phyloP scores from a whole-genome alignment of 345 rosid species.

The Aegle marmelos region DNA sequence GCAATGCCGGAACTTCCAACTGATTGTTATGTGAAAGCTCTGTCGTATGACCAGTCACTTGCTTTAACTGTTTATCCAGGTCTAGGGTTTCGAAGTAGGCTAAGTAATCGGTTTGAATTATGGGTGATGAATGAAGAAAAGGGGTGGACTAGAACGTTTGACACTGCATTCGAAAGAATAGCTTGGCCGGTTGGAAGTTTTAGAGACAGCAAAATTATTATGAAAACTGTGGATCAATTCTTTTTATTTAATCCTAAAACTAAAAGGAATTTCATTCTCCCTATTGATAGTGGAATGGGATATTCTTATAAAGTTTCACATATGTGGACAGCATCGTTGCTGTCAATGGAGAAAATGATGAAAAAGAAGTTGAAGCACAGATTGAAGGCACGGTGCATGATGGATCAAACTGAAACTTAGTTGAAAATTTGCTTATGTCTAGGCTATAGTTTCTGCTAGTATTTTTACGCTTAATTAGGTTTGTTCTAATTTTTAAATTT shows the following conservation, averaged over 20 bases:
- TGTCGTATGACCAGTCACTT: conserved; percentile 20
- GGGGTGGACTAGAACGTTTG: conserved; percentile 6
- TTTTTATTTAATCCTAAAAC: conserved; percentile 5
- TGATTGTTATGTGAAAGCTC: conserved; percentile 3
- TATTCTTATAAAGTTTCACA: conserved; percentile 18
- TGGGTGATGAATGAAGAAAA: conserved; percentile 15
- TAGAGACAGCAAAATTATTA: conserved; percentile 23
- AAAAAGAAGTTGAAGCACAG: background rate
- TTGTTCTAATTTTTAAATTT: no score
- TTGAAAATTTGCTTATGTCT: background rate
- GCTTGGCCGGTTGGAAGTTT: conserved; percentile 22
- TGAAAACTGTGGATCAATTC: background rate
- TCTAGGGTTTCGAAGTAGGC: conserved; percentile 2
- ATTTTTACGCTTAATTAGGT: background rate
- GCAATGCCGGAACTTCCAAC: background rate
- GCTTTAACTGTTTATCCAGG: conserved; percentile 29
- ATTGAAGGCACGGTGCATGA: background rate
- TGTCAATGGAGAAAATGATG: background rate
- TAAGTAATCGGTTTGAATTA: conserved; percentile 12
- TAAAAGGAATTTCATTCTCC: background rate
- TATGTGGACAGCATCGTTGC: conserved; percentile 36
- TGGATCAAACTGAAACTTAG: background rate
- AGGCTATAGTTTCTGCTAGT: background rate
- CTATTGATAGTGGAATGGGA: background rate
- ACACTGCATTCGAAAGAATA: background rate